Evolutionary conservation across 345 rosid genomes (phyloP).

Genomic region (Lagerstroemia speciosa): DNA sequence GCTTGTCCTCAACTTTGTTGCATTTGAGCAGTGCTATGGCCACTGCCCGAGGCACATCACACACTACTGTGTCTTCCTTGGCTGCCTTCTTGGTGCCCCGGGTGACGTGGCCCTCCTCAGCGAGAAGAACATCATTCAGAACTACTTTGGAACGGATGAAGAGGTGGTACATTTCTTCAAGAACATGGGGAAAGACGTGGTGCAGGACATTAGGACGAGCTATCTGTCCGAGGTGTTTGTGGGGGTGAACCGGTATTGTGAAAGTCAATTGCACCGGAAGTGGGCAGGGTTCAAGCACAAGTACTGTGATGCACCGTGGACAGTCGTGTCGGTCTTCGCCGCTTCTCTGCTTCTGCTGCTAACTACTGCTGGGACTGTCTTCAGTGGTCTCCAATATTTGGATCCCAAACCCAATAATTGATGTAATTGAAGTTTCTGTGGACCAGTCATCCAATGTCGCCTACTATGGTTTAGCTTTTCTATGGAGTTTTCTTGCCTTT

Average conservation of each 20-base stretch:
- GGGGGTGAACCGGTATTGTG: constrained; percentile 2
- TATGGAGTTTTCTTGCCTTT: too few species aligned
- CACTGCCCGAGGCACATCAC: background rate
- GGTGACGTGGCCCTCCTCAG: constrained; percentile 6
- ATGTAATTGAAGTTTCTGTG: background rate
- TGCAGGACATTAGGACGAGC: background rate
- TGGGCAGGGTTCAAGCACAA: constrained; percentile 2
- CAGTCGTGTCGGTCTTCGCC: background rate
- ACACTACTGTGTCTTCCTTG: constrained; percentile 7
- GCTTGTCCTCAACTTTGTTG: background rate
- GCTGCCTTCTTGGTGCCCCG: constrained; percentile 12
- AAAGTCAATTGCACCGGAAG: background rate
- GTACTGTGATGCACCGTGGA: constrained; percentile 10
- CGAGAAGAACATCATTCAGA: constrained; percentile 9
- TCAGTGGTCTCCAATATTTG: background rate
- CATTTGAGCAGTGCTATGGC: background rate
- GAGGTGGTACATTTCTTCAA: constrained; percentile 8
- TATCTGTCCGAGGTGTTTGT: constrained; percentile 3
- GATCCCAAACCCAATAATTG: background rate
- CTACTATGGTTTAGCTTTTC: background rate
- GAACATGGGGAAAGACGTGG: background rate
- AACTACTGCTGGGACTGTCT: background rate
- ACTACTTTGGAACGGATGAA: constrained; percentile 2
- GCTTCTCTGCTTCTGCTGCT: constrained; percentile 4
- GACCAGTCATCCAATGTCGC: background rate